Evolutionary conservation across 2,329 filamentous ascomycete genomes (phyloP).

Genomic region (Magnaporthales sp.): DNA sequence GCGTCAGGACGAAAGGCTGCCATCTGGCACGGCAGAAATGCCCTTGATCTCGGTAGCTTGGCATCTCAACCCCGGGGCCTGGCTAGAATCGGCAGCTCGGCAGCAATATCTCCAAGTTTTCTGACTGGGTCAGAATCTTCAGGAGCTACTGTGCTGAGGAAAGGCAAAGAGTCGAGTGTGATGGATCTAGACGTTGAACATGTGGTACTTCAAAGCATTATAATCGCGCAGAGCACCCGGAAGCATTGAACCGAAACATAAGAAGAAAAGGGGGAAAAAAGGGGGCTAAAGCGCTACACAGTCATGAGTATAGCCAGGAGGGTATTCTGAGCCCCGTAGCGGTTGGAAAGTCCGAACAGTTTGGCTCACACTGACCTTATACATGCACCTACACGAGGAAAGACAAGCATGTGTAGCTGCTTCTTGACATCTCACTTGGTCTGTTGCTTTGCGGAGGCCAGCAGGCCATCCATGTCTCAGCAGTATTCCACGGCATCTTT

Average conservation of each 20-base stretch:
- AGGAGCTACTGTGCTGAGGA: neutral
- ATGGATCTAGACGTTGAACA: neutral
- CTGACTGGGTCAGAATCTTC: neutral
- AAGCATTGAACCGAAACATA: neutral
- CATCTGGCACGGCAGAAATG: constrained; percentile 44
- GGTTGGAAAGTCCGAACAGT: neutral
- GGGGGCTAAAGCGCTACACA: neutral
- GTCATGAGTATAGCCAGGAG: neutral
- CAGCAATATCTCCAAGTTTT: neutral
- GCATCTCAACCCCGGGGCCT: constrained; percentile 8
- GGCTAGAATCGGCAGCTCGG: neutral
- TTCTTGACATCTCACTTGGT: neutral
- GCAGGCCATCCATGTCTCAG: neutral
- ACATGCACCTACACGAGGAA: neutral
- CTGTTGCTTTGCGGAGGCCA: neutral
- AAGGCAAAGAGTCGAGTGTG: neutral
- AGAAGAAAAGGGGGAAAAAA: neutral
- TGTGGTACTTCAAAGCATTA: neutral
- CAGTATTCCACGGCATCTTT: neutral
- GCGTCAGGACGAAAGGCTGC: constrained; percentile 36
- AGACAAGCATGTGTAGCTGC: neutral
- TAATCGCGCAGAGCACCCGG: neutral
- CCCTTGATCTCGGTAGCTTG: constrained; percentile 37
- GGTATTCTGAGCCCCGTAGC: neutral
- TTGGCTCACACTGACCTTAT: neutral